Conservation (phyloP, 176 grass and related monocot genomes). For the Phyllostachys edulis region DNA sequence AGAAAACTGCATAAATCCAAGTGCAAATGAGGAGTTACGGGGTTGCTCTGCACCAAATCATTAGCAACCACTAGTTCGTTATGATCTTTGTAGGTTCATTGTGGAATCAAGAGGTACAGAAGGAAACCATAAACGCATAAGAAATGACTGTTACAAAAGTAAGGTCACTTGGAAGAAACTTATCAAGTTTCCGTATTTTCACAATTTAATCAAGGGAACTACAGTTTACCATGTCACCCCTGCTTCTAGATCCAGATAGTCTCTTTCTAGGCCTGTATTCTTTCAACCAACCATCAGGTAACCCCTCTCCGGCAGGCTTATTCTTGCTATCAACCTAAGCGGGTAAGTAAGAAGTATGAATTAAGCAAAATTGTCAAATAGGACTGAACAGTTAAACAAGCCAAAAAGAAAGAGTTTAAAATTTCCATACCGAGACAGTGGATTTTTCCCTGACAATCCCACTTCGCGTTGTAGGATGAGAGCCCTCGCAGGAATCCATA, state of each 20-base stretch:
- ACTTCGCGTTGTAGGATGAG: background rate
- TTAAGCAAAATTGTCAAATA: conserved; percentile 18
- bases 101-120: background rate
- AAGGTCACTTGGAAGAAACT: background rate
- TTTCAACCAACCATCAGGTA: conserved; percentile 66
- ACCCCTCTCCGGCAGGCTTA: conserved; percentile 29
- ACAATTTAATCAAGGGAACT: conserved; percentile 19
- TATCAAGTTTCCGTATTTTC: background rate
- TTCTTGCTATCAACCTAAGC: conserved; percentile 35
- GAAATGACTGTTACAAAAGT: background rate
- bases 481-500: conserved; percentile 27
- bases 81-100: background rate
- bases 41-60: background rate
- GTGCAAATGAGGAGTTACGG: background rate
- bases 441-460: conserved; percentile 9
- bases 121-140: background rate
- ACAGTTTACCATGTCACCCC: conserved; percentile 41
- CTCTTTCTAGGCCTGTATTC: conserved; percentile 48
- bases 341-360: conserved; percentile 5
- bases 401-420: background rate
- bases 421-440: conserved; percentile 8
- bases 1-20: conserved; percentile 1
- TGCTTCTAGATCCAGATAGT: conserved; percentile 32
- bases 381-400: background rate
- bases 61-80: background rate